phyloP scores from a whole-genome alignment of 345 rosid genomes.

The Aquilaria malaccensis region DNA sequence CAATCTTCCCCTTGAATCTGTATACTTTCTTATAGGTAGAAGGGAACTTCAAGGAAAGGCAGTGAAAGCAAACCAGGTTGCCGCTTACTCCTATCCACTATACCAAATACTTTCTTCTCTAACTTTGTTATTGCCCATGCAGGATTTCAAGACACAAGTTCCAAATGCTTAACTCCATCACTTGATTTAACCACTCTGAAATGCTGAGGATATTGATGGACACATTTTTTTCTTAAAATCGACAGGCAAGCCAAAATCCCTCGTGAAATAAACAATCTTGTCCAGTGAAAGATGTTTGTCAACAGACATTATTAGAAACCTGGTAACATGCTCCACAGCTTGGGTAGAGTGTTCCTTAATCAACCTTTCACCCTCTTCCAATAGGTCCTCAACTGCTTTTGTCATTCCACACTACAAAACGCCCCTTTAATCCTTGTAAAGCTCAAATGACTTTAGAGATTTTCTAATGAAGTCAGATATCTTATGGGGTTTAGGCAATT shows the following conservation, averaged over 20 bases:
- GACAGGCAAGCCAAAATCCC: constrained; percentile 78
- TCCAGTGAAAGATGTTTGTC: constrained; percentile 54
- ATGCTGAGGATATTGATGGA: constrained; percentile 52
- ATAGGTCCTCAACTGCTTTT: constrained; percentile 10
- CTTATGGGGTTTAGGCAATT: too few relatives aligned
- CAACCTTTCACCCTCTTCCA: constrained; percentile 45
- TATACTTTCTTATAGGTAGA: constrained; percentile 67
- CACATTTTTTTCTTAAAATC: constrained; percentile 71
- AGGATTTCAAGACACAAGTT: constrained; percentile 76
- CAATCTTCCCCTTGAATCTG: constrained; percentile 66
- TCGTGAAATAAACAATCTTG: constrained; percentile 65
- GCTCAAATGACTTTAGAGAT: constrained; percentile 68
- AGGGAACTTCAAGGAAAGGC: constrained; percentile 78
- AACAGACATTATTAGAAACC: constrained; percentile 73
- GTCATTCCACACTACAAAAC: constrained; percentile 81
- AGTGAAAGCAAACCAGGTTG: constrained; percentile 65
- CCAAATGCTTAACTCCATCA: constrained; percentile 26
- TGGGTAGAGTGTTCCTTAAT: constrained; percentile 54
- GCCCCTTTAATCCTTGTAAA: constrained; percentile 72
- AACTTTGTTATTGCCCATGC: constrained; percentile 77
- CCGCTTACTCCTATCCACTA: constrained; percentile 29
- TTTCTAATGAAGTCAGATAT: constrained; percentile 33
- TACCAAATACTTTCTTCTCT: constrained; percentile 53
- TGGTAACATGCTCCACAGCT: constrained; percentile 72
- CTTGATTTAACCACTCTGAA: constrained; percentile 43